These are phyloP conservation scores for Lanmaoa pseudosensibilis DNA, from an alignment of 768 basidiomycete genomes.

Conservation along the genomic window DNA sequence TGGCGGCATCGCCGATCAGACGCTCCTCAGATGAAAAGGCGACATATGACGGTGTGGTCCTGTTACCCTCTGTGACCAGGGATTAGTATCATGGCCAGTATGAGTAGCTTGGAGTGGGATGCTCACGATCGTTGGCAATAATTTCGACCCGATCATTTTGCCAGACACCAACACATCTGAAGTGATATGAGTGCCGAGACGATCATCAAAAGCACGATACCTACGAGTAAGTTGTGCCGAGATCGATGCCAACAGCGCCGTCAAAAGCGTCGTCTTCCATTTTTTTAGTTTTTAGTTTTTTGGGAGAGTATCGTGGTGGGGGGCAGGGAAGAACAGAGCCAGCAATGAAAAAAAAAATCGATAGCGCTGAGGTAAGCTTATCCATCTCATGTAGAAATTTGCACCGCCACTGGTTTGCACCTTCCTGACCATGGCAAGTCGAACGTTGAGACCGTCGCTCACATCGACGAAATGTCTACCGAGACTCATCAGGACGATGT, in stretches of 20 bases:
- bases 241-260: conserved; percentile 96
- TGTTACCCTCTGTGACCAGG: conserved; percentile 79
- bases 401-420: conserved; percentile 31
- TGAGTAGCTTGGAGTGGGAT: background rate
- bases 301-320: conserved; percentile 35
- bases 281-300: conserved; percentile 43
- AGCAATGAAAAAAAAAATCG: conserved; percentile 38
- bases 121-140: conserved; percentile 94
- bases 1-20: conserved; percentile 97
- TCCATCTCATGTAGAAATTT: conserved; percentile 22
- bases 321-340: conserved; percentile 20
- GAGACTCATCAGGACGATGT: conserved; percentile 28
- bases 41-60: conserved; percentile 99
- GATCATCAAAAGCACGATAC: conserved; percentile 31
- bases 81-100: background rate
- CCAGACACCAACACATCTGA: conserved; percentile 97
- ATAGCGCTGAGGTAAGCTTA: conserved; percentile 58
- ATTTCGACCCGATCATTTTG: conserved; percentile 99
- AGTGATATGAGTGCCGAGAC: conserved; percentile 23
- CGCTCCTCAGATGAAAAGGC: conserved; percentile 96
- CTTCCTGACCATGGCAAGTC: conserved; percentile 28
- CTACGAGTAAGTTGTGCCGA: conserved; percentile 96
- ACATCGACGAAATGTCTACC: conserved; percentile 25
- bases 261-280: conserved; percentile 89
- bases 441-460: conserved; percentile 23